Percentiles rank a stretch among this genome's conserved stretches.
Conservation (phyloP, 2,329 filamentous ascomycete species). For the Nemania diffusa region DNA sequence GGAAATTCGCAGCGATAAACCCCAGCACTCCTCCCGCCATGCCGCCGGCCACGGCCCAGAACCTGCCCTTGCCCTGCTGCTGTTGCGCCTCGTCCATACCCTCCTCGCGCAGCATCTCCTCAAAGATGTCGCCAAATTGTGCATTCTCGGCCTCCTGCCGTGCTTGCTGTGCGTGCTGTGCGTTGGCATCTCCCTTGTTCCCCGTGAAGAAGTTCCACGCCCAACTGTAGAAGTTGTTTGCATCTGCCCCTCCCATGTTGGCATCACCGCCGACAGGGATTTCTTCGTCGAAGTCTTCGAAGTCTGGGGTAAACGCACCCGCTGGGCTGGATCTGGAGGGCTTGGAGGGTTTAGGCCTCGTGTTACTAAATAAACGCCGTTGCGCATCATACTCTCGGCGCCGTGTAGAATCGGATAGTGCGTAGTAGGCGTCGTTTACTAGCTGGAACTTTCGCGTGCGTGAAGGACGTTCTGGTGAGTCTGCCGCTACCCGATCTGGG, state of each 20-base stretch:
- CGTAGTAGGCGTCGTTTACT: constrained; percentile 94
- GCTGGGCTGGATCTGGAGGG: constrained; percentile 54
- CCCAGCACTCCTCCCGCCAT: constrained; percentile 89
- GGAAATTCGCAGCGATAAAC: constrained; percentile 94
- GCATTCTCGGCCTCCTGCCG: constrained; percentile 72
- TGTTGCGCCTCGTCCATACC: constrained; percentile 77
- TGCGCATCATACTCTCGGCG: constrained; percentile 87
- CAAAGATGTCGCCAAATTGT: constrained; percentile 89
- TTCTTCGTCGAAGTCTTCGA: constrained; percentile 57
- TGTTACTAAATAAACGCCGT: constrained; percentile 66
- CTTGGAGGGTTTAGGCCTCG: constrained; percentile 42
- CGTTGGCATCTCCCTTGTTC: constrained; percentile 50
- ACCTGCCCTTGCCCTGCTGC: constrained; percentile 72
- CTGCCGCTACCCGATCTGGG: constrained; percentile 85
- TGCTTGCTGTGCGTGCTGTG: constrained; percentile 52
- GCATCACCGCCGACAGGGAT: constrained; percentile 57
- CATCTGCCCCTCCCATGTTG: constrained; percentile 46
- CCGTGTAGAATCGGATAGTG: constrained; percentile 80
- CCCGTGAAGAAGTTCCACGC: constrained; percentile 71
- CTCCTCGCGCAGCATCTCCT: constrained; percentile 90
- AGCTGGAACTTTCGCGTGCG: constrained; percentile 91
- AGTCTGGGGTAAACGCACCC: constrained; percentile 57
- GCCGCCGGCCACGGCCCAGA: constrained; percentile 89
- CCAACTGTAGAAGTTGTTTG: constrained; percentile 74
- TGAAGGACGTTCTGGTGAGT: constrained; percentile 82